Conservation (phyloP, 2,329 filamentous ascomycete genomes). For the Sporothrix phasma region DNA sequence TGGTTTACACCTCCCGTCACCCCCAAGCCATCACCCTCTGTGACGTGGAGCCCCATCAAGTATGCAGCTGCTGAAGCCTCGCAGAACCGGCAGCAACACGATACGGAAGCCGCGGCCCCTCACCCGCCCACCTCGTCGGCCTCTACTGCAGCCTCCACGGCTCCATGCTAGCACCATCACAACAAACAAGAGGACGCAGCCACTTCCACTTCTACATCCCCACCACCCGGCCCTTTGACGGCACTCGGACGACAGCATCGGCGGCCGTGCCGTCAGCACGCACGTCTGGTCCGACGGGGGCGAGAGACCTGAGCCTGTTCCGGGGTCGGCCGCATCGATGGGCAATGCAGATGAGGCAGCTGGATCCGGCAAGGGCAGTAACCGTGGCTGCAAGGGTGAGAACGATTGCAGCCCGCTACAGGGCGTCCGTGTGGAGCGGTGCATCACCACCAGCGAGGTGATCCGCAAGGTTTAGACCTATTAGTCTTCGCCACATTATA, state of each 20-base stretch:
- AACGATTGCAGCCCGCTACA: not conserved
- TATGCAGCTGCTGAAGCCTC: not conserved
- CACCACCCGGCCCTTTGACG: conserved; percentile 7
- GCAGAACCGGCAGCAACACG: not conserved
- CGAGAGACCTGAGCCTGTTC: not conserved
- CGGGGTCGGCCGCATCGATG: not conserved
- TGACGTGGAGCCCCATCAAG: not conserved
- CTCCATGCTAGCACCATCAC: not conserved
- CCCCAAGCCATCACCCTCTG: not conserved
- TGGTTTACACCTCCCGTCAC: conserved; percentile 8
- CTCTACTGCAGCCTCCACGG: not conserved
- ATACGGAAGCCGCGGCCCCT: not conserved
- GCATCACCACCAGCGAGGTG: conserved; percentile 10
- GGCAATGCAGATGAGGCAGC: not conserved
- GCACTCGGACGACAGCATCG: not conserved
- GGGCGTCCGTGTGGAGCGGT: conserved; percentile 9
- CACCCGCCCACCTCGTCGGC: not conserved
- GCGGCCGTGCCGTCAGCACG: conserved; percentile 6
- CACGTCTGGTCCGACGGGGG: conserved; percentile 13
- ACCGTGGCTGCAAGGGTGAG: not conserved
- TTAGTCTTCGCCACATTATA: not conserved
- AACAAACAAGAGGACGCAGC: not conserved
- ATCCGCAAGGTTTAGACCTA: not conserved
- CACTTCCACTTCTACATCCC: not conserved
- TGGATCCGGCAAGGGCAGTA: not conserved